phyloP scores from a whole-genome alignment of 768 basidiomycete species.

The Hypholoma sublateritium region DNA sequence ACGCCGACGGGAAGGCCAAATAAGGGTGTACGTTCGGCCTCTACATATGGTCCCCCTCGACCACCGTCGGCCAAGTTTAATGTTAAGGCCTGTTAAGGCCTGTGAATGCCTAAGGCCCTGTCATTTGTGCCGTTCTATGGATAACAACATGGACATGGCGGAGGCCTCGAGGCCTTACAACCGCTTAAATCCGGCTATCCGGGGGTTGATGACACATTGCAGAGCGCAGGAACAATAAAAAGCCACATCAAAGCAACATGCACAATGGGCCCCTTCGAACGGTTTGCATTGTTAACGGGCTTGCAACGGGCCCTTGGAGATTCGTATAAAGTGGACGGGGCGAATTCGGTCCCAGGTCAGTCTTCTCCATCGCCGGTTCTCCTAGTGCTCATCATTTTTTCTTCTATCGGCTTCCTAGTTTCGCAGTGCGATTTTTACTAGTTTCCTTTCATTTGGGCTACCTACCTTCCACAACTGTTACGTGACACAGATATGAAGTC shows the following conservation, averaged over 20 bases:
- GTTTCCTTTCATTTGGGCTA: not conserved
- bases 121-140: too few relatives aligned
- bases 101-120: too few relatives aligned
- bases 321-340: not conserved
- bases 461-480: not conserved
- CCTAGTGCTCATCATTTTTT: not conserved
- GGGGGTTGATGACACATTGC: constrained; percentile 1
- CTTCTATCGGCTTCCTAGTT: too few relatives aligned
- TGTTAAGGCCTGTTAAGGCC: too few relatives aligned
- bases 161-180: too few relatives aligned
- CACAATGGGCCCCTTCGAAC: not conserved
- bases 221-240: constrained; percentile 3
- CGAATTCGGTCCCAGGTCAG: not conserved
- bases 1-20: too few relatives aligned
- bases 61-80: too few relatives aligned
- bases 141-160: too few relatives aligned
- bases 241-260: constrained; percentile 1
- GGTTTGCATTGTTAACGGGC: not conserved
- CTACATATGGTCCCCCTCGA: too few relatives aligned
- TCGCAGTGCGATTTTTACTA: constrained; percentile 6
- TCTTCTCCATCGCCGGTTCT: not conserved
- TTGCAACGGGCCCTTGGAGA: not conserved
- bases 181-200: too few relatives aligned
- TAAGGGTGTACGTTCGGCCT: too few relatives aligned
- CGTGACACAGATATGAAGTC: constrained; percentile 3